A percentile compares a stretch with the other conserved stretches of the same genome.
phyloP scores from a whole-genome alignment of 495 filamentous ascomycete genomes.

The Chlorociboria aeruginascens region DNA sequence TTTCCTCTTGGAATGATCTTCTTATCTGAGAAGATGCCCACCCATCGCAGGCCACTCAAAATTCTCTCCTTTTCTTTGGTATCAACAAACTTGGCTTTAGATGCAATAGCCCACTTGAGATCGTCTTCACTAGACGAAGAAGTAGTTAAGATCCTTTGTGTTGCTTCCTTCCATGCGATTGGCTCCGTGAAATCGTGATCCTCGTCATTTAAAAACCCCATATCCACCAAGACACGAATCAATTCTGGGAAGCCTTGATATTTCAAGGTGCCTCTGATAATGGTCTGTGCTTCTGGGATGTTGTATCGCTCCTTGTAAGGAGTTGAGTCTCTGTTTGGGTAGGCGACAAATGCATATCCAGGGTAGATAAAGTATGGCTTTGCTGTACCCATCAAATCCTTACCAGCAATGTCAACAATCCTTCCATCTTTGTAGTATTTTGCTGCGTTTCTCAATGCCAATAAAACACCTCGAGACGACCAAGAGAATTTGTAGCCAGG shows the following conservation, averaged over 20 bases:
- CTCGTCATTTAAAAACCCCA: conserved; percentile 66
- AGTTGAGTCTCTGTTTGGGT: conserved; percentile 70
- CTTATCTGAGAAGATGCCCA: conserved; percentile 69
- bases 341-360: conserved; percentile 81
- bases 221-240: conserved; percentile 64
- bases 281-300: conserved; percentile 74
- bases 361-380: conserved; percentile 83
- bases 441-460: not conserved
- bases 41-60: conserved; percentile 67
- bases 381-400: conserved; percentile 73
- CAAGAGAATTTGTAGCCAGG: conserved; percentile 14
- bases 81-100: conserved; percentile 59
- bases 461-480: not conserved
- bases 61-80: conserved; percentile 66
- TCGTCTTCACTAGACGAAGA: conserved; percentile 49
- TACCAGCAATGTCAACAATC: conserved; percentile 44
- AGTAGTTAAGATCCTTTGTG: conserved; percentile 58
- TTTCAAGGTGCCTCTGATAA: conserved; percentile 64
- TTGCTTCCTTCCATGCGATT: conserved; percentile 70
- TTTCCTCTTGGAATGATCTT: conserved; percentile 33
- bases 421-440: conserved; percentile 59
- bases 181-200: conserved; percentile 42
- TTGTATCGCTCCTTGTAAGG: conserved; percentile 81
- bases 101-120: conserved; percentile 55
- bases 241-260: conserved; percentile 85